phyloP scores from a whole-genome alignment of 176 grass and related monocot genomes.

The Aegilops bicornis region DNA sequence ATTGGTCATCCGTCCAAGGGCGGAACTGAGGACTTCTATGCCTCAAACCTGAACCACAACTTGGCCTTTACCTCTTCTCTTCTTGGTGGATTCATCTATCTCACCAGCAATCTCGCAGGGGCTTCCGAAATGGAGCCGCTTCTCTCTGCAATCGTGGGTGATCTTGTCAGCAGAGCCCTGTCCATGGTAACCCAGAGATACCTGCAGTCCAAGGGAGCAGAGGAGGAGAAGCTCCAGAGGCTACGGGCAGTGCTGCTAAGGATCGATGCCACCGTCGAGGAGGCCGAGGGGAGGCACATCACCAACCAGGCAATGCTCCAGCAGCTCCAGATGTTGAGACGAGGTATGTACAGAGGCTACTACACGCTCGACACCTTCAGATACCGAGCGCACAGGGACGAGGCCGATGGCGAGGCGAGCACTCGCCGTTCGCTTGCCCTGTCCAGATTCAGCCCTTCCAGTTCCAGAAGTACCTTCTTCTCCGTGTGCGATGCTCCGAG shows the following conservation, averaged over 20 bases:
- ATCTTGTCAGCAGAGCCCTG: constrained; percentile 13
- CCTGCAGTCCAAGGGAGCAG: background rate
- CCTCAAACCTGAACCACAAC: background rate
- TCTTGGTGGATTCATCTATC: background rate
- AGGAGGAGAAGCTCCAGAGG: constrained; percentile 19
- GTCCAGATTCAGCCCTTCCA: background rate
- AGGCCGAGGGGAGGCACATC: constrained; percentile 30
- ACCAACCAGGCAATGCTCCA: constrained; percentile 41
- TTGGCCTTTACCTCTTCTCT: background rate
- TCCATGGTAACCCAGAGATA: constrained; percentile 16
- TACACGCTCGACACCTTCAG: constrained; percentile 33
- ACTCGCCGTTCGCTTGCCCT: background rate
- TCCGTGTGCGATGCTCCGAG: background rate
- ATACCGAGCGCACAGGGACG: background rate
- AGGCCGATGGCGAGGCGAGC: background rate
- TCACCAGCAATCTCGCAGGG: background rate
- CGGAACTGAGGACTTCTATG: background rate
- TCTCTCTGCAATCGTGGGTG: constrained; percentile 15
- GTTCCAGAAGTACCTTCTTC: background rate
- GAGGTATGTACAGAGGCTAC: constrained; percentile 38
- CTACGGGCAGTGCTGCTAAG: constrained; percentile 13
- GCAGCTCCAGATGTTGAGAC: constrained; percentile 32
- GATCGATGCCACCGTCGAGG: constrained; percentile 14
- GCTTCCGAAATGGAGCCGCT: constrained; percentile 12
- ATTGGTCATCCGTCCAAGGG: background rate